phyloP scores from a whole-genome alignment of 2,329 filamentous ascomycete genomes.

The Neofusicoccum parvum region DNA sequence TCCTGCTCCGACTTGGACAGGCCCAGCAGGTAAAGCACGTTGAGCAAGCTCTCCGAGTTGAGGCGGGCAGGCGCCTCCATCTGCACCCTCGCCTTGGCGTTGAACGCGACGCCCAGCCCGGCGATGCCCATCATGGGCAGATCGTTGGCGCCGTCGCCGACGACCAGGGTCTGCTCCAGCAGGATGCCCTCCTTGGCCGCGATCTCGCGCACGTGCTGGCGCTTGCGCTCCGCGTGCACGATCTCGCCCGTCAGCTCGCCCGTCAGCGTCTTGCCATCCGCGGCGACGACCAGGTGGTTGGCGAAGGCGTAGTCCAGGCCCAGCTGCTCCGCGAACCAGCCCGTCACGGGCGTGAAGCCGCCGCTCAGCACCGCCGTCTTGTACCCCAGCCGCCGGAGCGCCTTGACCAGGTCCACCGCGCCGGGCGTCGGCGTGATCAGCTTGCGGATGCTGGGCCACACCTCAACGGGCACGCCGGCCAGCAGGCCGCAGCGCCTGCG shows the following conservation, averaged over 20 bases:
- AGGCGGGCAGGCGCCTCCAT: conserved; percentile 72
- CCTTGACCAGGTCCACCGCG: conserved; percentile 71
- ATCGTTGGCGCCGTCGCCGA: conserved; percentile 84
- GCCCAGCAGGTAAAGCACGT: conserved; percentile 74
- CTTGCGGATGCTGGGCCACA: conserved; percentile 76
- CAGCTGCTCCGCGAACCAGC: conserved; percentile 79
- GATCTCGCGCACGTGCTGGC: conserved; percentile 70
- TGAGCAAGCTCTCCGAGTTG: conserved; percentile 66
- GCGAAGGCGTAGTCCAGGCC: conserved; percentile 87
- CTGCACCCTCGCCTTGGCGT: conserved; percentile 82
- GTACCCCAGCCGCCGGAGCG: conserved; percentile 76
- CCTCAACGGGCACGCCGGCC: conserved; percentile 73
- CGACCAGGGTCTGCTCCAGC: conserved; percentile 68
- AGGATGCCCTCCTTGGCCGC: conserved; percentile 67
- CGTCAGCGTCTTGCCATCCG: conserved; percentile 59
- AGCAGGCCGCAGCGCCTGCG: conserved; percentile 78
- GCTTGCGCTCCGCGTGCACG: conserved; percentile 75
- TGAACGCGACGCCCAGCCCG: conserved; percentile 78
- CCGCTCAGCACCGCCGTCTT: conserved; percentile 90
- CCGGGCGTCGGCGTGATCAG: conserved; percentile 81
- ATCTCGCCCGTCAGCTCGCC: conserved; percentile 73
- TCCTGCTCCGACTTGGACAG: conserved; percentile 67
- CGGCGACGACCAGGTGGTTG: conserved; percentile 74
- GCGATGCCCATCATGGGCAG: conserved; percentile 76
- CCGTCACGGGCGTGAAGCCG: conserved; percentile 85